phyloP scores from a whole-genome alignment of 306 rosid species.

The Parietaria judaica region DNA sequence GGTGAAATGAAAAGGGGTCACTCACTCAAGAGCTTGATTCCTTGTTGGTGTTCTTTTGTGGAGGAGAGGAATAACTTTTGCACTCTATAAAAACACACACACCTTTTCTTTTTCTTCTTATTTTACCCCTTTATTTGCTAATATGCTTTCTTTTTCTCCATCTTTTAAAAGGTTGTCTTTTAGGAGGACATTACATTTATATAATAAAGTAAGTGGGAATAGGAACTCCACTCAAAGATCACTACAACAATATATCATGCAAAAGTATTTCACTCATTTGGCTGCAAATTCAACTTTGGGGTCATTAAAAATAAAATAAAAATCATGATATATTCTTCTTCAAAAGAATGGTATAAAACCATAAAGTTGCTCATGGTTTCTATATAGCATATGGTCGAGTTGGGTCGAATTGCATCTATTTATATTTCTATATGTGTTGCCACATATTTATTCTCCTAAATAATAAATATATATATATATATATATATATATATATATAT shows the following conservation, averaged over 20 bases:
- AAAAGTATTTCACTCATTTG: conserved; percentile 4
- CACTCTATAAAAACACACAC: conserved; percentile 46
- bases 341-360: too few species aligned
- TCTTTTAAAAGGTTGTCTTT: conserved; percentile 51
- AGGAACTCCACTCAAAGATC: conserved; percentile 38
- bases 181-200: conserved; percentile 10
- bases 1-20: conserved; percentile 53
- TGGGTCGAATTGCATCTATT: too few species aligned
- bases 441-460: too few species aligned
- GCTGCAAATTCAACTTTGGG: conserved; percentile 2
- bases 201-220: conserved; percentile 47
- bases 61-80: conserved; percentile 86
- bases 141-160: conserved; percentile 11
- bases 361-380: too few species aligned
- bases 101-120: conserved; percentile 20
- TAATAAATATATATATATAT: too few species aligned
- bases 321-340: conserved; percentile 1
- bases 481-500: neutral
- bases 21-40: conserved; percentile 37
- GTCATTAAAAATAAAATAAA: conserved; percentile 18
- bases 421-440: too few species aligned
- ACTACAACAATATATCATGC: conserved; percentile 9
- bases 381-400: too few species aligned
- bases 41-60: conserved; percentile 66
- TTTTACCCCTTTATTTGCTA: conserved; percentile 4